Conservation (phyloP, 75 land plant species). For the Chamaecyparis obtusa region DNA sequence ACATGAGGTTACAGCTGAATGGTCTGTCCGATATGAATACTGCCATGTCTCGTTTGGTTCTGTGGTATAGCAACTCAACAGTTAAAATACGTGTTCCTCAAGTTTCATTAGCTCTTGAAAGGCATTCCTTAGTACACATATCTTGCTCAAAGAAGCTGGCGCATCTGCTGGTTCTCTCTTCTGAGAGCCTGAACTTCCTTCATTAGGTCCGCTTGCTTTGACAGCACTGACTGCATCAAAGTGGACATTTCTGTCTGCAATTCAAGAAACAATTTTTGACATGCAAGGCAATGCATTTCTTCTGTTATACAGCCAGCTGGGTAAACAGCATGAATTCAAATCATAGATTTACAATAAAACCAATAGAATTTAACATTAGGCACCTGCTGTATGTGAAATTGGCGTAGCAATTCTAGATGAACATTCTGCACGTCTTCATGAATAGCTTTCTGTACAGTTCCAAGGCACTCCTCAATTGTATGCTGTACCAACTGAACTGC, state of each 20-base stretch:
- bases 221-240: constrained; percentile 44
- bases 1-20: not conserved
- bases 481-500: constrained; percentile 87
- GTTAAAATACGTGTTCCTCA: not conserved
- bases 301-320: not conserved
- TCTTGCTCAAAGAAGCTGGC: constrained; percentile 58
- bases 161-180: constrained; percentile 85
- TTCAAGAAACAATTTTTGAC: not conserved
- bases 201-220: constrained; percentile 70
- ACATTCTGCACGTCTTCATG: constrained; percentile 93
- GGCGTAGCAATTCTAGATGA: constrained; percentile 88
- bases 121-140: not conserved
- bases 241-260: constrained; percentile 69
- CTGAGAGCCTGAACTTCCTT: constrained; percentile 78
- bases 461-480: constrained; percentile 83
- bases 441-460: constrained; percentile 69
- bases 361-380: not conserved
- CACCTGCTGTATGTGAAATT: constrained; percentile 94
- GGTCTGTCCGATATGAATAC: not conserved
- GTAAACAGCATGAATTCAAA: not conserved
- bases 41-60: not conserved
- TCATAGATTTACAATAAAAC: not conserved
- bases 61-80: not conserved
- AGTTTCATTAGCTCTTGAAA: not conserved
- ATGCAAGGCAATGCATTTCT: not conserved